Conservation (phyloP, 2,329 filamentous ascomycete species). For the Fusarium buxicola region DNA sequence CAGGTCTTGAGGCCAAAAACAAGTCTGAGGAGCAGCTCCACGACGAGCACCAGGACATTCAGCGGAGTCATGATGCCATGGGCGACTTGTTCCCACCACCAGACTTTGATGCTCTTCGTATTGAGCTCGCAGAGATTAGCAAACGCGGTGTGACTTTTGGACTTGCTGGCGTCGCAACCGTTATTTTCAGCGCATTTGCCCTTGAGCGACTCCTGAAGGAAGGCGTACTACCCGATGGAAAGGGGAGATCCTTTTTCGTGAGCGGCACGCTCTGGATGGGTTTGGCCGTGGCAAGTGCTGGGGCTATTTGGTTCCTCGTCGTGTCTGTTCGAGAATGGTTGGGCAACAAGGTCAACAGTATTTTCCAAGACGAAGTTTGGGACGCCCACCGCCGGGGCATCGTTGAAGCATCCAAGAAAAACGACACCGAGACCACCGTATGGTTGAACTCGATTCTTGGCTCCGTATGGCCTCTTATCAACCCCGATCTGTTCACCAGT, state of each 20-base stretch:
- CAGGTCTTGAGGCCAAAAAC: slow-evolving; percentile 52
- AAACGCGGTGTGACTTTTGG: slow-evolving; percentile 52
- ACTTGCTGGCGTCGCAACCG: slow-evolving; percentile 51
- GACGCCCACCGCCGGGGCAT: slow-evolving; percentile 69
- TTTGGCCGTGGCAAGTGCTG: slow-evolving; percentile 44
- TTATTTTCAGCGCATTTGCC: slow-evolving; percentile 45
- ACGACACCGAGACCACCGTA: slow-evolving; percentile 71
- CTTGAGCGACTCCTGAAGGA: slow-evolving; percentile 38
- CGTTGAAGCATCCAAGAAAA: slow-evolving; percentile 54
- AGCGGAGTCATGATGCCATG: slow-evolving; percentile 56
- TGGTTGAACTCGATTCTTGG: slow-evolving; percentile 78
- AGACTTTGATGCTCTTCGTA: slow-evolving; percentile 57
- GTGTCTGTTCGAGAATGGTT: slow-evolving; percentile 68
- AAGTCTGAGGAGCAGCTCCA: slow-evolving; percentile 56
- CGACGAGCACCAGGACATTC: slow-evolving; percentile 51
- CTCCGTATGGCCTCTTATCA: slow-evolving; percentile 79
- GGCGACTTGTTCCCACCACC: slow-evolving; percentile 61
- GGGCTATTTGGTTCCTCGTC: slow-evolving; percentile 51
- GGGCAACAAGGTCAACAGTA: slow-evolving; percentile 67
- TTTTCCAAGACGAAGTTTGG: slow-evolving; percentile 79
- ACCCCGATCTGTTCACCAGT: slow-evolving; percentile 78
- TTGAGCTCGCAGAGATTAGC: slow-evolving; percentile 49
- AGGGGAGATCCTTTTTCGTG: slow-evolving; percentile 32
- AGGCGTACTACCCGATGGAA: slow-evolving; percentile 14
- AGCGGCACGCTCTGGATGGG: slow-evolving; percentile 42